Evolutionary conservation across 805 yeast species (phyloP).

Genomic region (Alloascoidea africana): DNA sequence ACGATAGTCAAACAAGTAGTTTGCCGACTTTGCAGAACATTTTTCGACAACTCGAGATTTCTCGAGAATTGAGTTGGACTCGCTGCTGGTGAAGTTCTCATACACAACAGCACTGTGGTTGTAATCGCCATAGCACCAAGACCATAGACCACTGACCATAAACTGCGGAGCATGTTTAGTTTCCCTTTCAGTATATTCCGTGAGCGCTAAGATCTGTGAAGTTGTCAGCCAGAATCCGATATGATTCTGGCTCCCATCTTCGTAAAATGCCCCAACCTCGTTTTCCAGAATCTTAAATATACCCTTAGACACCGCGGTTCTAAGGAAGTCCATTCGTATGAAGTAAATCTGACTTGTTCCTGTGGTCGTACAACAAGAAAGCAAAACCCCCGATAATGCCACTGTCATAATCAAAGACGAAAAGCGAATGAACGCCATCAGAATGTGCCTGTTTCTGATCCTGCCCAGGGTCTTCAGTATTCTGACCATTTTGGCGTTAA

Average conservation of each 20-base stretch:
- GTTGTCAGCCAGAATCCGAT: constrained; percentile 1
- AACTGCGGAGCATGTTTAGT: neutral
- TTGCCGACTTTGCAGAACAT: neutral
- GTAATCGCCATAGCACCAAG: constrained; percentile 1
- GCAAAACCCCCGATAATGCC: neutral
- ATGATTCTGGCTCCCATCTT: neutral
- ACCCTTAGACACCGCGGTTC: neutral
- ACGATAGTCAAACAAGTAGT: neutral
- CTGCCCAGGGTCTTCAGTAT: neutral
- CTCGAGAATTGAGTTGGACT: too few relatives aligned
- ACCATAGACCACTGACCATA: neutral
- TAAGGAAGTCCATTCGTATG: neutral
- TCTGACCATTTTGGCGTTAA: neutral
- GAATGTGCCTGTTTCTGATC: neutral
- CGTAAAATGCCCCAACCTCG: neutral
- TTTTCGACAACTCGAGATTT: neutral
- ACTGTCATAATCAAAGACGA: neutral
- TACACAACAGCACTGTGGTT: neutral
- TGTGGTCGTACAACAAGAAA: neutral
- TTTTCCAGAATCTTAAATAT: neutral
- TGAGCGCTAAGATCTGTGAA: neutral
- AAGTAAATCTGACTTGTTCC: neutral
- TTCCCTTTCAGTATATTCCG: neutral
- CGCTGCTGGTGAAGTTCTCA: neutral
- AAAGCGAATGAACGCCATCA: neutral